Conservation (phyloP, 2,329 filamentous ascomycete species). For the Penicillium glabrum region DNA sequence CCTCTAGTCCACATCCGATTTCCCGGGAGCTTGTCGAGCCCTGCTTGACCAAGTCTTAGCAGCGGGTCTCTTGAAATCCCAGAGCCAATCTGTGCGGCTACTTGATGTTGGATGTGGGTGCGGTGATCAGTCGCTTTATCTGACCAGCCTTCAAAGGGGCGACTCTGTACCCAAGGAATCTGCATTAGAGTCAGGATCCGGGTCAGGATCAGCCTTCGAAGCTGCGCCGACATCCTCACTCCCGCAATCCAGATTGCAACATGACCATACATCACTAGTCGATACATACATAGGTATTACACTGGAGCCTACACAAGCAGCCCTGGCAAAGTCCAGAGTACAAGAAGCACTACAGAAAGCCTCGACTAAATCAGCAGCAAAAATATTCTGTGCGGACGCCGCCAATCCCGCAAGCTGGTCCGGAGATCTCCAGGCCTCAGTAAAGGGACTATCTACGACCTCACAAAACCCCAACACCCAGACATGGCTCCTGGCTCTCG, state of each 20-base stretch:
- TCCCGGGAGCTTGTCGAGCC: conserved; percentile 50
- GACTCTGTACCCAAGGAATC: not conserved
- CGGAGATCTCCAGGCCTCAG: conserved; percentile 20
- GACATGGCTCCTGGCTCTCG: conserved; percentile 57
- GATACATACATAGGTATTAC: conserved; percentile 57
- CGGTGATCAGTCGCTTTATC: conserved; percentile 56
- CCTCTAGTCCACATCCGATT: conserved; percentile 33
- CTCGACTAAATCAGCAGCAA: not conserved
- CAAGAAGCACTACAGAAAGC: not conserved
- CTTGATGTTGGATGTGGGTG: conserved; percentile 61
- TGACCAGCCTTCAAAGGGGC: conserved; percentile 21
- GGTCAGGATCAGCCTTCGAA: not conserved
- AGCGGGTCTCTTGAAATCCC: conserved; percentile 40
- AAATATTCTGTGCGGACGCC: conserved; percentile 53
- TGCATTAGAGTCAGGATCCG: not conserved
- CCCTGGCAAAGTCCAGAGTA: conserved; percentile 27
- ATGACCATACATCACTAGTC: conserved; percentile 12
- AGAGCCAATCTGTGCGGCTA: conserved; percentile 11
- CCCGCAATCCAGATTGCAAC: not conserved
- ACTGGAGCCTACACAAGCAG: conserved; percentile 48
- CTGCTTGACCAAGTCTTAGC: conserved; percentile 52
- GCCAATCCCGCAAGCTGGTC: conserved; percentile 49
- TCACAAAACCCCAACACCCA: not conserved
- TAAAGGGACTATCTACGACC: not conserved
- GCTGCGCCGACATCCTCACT: not conserved